Conservation (phyloP, 805 yeast species). For the Pichia cephalocereana region DNA sequence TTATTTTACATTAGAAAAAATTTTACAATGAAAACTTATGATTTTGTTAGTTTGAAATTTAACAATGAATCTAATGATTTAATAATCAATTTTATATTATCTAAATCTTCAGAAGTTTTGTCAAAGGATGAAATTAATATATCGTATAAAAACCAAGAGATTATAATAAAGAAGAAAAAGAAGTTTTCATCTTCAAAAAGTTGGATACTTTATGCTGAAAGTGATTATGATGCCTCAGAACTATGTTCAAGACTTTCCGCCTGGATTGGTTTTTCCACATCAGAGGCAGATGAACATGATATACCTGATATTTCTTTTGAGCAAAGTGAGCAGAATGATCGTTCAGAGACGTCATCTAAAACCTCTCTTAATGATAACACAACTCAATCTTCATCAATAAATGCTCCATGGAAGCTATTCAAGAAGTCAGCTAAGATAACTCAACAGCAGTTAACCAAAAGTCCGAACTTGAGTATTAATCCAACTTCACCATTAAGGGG, state of each 20-base stretch:
- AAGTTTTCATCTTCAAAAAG: constrained; percentile 24
- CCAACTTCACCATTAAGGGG: neutral
- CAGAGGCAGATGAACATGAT: constrained; percentile 8
- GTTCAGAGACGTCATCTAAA: neutral
- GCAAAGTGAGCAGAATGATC: neutral
- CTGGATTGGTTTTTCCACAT: constrained; percentile 2
- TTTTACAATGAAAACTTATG: constrained; percentile 12
- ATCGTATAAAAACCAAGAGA: constrained; percentile 18
- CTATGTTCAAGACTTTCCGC: constrained; percentile 14
- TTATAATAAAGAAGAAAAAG: constrained; percentile 21
- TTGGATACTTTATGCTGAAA: constrained; percentile 63
- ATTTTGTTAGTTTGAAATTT: constrained; percentile 5
- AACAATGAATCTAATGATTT: constrained; percentile 4
- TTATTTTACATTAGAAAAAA: constrained; percentile 16
- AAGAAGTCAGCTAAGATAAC: constrained; percentile 1
- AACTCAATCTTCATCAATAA: constrained; percentile 1
- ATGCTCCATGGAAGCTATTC: constrained; percentile 6
- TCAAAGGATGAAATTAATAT: constrained; percentile 16
- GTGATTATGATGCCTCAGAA: constrained; percentile 46
- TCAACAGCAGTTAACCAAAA: neutral
- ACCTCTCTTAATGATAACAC: neutral
- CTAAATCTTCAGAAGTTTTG: constrained; percentile 16
- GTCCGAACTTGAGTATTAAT: constrained; percentile 2
- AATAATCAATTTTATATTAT: constrained; percentile 1
- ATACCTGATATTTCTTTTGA: constrained; percentile 7